Evolutionary conservation across 495 filamentous ascomycete species (phyloP).

Genomic region (Penicillium arizonense): DNA sequence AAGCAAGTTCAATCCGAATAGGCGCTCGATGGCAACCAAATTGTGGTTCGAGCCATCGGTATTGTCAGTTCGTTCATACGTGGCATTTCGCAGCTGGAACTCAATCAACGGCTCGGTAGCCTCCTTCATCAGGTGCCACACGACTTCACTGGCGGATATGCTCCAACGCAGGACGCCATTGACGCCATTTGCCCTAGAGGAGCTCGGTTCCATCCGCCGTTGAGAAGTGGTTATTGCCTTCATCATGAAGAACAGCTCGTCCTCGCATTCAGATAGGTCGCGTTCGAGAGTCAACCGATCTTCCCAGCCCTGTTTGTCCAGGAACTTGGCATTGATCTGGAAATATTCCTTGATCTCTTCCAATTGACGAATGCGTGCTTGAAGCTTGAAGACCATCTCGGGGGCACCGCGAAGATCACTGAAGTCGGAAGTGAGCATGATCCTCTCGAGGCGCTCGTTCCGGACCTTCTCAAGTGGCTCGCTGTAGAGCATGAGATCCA

Average conservation of each 20-base stretch:
- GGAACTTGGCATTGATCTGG: conserved; percentile 82
- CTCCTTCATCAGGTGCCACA: conserved; percentile 92
- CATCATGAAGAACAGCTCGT: conserved; percentile 99
- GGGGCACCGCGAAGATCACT: conserved; percentile 93
- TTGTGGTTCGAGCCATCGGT: conserved; percentile 96
- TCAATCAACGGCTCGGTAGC: conserved; percentile 87
- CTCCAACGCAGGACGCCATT: conserved; percentile 85
- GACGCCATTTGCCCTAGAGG: conserved; percentile 69
- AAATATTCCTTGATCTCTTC: conserved; percentile 97
- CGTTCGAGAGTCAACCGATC: conserved; percentile 82
- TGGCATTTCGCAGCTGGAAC: conserved; percentile 83
- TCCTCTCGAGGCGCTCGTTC: conserved; percentile 91
- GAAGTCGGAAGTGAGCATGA: conserved; percentile 99
- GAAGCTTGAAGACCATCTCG: conserved; percentile 87
- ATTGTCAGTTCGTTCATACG: conserved; percentile 93
- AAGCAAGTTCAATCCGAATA: conserved; percentile 84
- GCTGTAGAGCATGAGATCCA: conserved; percentile 91
- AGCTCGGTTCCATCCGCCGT: conserved; percentile 66
- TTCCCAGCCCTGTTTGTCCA: conserved; percentile 90
- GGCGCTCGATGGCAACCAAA: conserved; percentile 74
- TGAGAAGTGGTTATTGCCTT: conserved; percentile 98
- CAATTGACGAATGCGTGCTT: conserved; percentile 87
- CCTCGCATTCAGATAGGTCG: conserved; percentile 85
- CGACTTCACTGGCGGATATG: conserved; percentile 86
- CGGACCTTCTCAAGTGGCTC: conserved; percentile 95